Percentiles rank a stretch among this genome's conserved stretches.
phyloP scores from a whole-genome alignment of 441 rosid species.

The Populus hybrid region DNA sequence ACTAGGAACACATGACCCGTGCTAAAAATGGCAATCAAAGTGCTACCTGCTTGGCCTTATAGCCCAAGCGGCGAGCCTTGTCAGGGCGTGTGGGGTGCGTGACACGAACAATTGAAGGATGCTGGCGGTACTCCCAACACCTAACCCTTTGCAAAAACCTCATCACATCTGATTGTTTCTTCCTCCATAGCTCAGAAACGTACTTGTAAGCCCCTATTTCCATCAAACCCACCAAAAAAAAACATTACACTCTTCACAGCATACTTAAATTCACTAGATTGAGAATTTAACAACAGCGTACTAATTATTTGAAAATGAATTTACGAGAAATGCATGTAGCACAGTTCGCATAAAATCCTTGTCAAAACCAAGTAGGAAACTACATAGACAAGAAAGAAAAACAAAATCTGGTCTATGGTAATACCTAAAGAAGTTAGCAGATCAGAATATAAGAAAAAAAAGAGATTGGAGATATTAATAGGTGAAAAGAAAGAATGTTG shows the following conservation, averaged over 20 bases:
- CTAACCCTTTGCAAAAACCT: constrained; percentile 55
- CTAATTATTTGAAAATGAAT: neutral
- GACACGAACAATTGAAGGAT: constrained; percentile 61
- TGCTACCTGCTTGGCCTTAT: constrained; percentile 62
- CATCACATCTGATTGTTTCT: constrained; percentile 78
- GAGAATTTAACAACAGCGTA: neutral
- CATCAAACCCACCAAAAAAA: neutral
- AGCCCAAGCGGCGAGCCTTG: constrained; percentile 68
- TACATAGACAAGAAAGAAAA: neutral
- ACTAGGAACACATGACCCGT: neutral
- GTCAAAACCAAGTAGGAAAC: neutral
- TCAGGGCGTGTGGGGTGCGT: constrained; percentile 64
- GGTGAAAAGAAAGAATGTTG: neutral
- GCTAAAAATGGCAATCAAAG: neutral
- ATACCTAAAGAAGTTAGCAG: neutral
- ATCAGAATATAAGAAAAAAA: neutral
- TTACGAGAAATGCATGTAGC: neutral
- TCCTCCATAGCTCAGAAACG: constrained; percentile 72
- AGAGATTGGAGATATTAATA: neutral
- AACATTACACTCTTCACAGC: constrained; percentile 1
- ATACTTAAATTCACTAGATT: neutral
- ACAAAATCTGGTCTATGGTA: neutral
- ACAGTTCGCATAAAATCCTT: neutral
- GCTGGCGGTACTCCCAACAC: constrained; percentile 73
- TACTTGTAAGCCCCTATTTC: constrained; percentile 59